Conservation (phyloP, 225 moss, liverwort and hornwort species). For the Pseudoscleropodium purum region DNA sequence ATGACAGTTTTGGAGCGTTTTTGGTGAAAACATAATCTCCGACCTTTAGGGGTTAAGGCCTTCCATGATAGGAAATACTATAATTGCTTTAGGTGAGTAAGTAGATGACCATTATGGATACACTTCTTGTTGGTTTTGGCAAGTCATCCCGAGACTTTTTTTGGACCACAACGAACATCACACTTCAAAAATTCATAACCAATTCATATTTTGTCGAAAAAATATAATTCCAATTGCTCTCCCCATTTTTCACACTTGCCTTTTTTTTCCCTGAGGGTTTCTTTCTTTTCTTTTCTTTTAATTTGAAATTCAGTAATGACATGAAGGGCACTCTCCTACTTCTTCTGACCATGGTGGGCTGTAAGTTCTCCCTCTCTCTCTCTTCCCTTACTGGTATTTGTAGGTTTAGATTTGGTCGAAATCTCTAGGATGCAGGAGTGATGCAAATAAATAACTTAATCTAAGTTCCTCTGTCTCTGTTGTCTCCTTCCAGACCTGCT, state of each 20-base stretch:
- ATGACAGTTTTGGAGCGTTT: too few relatives aligned
- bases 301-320: too few relatives aligned
- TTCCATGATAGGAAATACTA: not conserved
- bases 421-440: not conserved
- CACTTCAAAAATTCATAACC: not conserved
- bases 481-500: not conserved
- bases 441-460: not conserved
- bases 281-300: too few relatives aligned
- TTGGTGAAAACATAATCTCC: too few relatives aligned
- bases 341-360: not conserved
- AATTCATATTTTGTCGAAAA: not conserved
- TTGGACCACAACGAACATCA: fast-evolving
- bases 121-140: not conserved
- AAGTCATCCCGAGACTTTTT: fast-evolving
- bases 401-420: not conserved
- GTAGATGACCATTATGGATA: not conserved
- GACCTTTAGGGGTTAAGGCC: too few relatives aligned
- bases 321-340: not conserved
- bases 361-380: too few relatives aligned
- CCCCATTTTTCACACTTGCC: not conserved
- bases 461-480: not conserved
- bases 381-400: not conserved
- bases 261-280: too few relatives aligned
- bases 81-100: not conserved
- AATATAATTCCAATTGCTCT: not conserved